phyloP scores from a whole-genome alignment of 768 basidiomycete species.

The Crucibulum laeve region DNA sequence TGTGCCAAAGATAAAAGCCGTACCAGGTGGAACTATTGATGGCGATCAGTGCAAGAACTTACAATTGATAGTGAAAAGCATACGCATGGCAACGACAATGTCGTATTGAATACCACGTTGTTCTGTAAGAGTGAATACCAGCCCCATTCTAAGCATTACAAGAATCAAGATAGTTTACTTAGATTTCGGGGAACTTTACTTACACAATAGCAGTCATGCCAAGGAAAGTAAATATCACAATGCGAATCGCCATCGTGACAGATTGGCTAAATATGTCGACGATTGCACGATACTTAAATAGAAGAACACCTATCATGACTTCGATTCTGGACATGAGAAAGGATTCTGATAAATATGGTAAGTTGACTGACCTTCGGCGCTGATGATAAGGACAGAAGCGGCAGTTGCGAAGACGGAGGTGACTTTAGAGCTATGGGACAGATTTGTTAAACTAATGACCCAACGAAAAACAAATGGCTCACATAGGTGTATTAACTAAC shows the following conservation, averaged over 20 bases:
- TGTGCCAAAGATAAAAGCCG: not conserved
- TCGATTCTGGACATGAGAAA: not conserved
- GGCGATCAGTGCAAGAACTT: not conserved
- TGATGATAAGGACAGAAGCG: slow-evolving; percentile 15
- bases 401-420: slow-evolving; percentile 20
- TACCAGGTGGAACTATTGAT: not conserved
- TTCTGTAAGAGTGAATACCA: slow-evolving; percentile 18
- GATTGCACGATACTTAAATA: slow-evolving; percentile 20
- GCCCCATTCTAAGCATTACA: slow-evolving; percentile 12
- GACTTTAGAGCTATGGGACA: slow-evolving; percentile 17
- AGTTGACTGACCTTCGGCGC: slow-evolving; percentile 18
- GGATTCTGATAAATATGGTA: not conserved
- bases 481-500: slow-evolving; percentile 17
- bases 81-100: slow-evolving; percentile 21
- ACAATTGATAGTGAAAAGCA: not conserved
- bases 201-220: slow-evolving; percentile 14
- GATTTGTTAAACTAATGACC: not conserved
- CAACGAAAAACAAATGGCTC: not conserved
- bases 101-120: slow-evolving; percentile 22
- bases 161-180: not conserved
- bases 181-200: not conserved
- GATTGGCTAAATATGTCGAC: slow-evolving; percentile 19
- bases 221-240: slow-evolving; percentile 20
- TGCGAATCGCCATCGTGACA: slow-evolving; percentile 21
- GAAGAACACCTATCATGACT: slow-evolving; percentile 17